Evolutionary conservation across 225 moss, liverwort and hornwort genomes (phyloP).

Genomic region (Neckera pumila): DNA sequence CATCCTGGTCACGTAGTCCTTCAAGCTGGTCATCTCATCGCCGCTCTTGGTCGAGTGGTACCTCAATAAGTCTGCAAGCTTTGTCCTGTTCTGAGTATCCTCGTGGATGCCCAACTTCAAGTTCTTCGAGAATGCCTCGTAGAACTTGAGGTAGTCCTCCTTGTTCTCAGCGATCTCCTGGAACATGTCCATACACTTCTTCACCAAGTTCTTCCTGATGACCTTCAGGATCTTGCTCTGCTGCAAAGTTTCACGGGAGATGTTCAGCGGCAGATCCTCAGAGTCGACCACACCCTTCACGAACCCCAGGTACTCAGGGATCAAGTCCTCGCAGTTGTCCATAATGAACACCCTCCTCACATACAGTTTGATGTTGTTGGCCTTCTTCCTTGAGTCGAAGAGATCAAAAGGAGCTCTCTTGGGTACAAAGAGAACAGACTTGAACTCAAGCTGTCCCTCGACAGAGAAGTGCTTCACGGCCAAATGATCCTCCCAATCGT

Average conservation of each 20-base stretch:
- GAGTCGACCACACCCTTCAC: conserved; percentile 80
- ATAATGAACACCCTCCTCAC: conserved; percentile 80
- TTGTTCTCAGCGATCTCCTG: conserved; percentile 62
- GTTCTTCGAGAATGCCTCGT: conserved; percentile 64
- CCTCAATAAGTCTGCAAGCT: conserved; percentile 56
- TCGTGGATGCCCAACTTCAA: conserved; percentile 71
- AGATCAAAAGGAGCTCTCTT: conserved; percentile 69
- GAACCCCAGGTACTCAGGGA: conserved; percentile 65
- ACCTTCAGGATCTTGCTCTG: conserved; percentile 79
- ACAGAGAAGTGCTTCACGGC: conserved; percentile 72
- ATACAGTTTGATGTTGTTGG: conserved; percentile 69
- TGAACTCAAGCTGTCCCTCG: conserved; percentile 69
- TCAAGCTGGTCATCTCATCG: conserved; percentile 55
- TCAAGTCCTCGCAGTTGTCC: conserved; percentile 72
- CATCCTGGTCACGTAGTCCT: conserved; percentile 77
- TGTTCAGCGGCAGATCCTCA: conserved; percentile 64
- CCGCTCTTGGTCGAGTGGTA: conserved; percentile 65
- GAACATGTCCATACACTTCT: conserved; percentile 75
- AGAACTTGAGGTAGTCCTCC: conserved; percentile 64
- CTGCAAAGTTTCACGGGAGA: conserved; percentile 61
- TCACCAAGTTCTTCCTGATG: conserved; percentile 69
- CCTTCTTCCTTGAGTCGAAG: conserved; percentile 58
- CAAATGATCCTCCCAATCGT: conserved; percentile 71
- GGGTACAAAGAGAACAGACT: conserved; percentile 54
- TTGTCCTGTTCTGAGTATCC: conserved; percentile 47